phyloP scores from a whole-genome alignment of 768 basidiomycete genomes.

The Lactarius sanguifluus region DNA sequence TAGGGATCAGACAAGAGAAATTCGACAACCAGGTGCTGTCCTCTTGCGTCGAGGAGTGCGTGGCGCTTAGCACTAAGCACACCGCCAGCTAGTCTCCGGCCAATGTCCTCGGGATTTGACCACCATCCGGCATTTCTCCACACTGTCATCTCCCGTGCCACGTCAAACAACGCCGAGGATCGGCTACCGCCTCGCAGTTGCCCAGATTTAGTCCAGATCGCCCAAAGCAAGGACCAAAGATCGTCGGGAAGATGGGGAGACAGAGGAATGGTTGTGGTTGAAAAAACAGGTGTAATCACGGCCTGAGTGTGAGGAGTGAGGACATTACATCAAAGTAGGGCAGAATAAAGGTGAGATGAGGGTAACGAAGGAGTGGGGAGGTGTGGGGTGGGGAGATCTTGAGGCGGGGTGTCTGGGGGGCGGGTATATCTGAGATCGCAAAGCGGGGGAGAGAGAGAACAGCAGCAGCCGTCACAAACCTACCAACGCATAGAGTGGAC shows the following conservation, averaged over 20 bases:
- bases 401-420: conserved; percentile 8
- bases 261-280: neutral
- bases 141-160: neutral
- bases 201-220: too few species aligned
- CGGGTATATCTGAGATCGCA: conserved; percentile 5
- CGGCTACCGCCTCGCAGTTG: neutral
- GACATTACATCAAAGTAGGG: neutral
- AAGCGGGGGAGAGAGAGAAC: neutral
- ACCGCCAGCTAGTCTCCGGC: neutral
- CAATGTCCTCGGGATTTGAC: neutral
- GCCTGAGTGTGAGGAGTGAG: neutral
- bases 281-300: neutral
- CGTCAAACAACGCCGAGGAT: neutral
- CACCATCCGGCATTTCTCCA: neutral
- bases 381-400: too few species aligned
- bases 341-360: neutral
- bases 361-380: neutral
- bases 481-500: neutral
- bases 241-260: neutral
- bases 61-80: neutral
- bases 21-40: too few species aligned
- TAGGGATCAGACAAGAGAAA: too few species aligned
- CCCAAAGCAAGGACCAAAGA: neutral
- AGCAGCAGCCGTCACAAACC: neutral
- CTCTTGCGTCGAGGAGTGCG: neutral